Evolutionary conservation across 2,329 filamentous ascomycete species (phyloP), one percentile per base, ranked within the genome.

Genomic region (Fusarium pseudoanthophilum): DNA sequence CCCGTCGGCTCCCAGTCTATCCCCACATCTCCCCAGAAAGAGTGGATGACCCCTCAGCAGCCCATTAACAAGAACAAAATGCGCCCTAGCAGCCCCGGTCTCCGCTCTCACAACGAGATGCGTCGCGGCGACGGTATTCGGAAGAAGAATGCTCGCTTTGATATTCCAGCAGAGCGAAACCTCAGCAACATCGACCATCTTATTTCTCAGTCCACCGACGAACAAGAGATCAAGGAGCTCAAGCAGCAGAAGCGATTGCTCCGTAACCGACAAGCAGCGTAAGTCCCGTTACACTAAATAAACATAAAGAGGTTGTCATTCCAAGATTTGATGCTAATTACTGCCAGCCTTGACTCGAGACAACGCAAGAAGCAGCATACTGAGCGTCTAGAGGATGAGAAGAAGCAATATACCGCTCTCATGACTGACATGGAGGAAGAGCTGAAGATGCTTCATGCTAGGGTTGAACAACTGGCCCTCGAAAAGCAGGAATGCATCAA

Each of bases 351-450:
- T 78, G 95, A 98, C 85, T 98, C 96, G 49, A 91, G 96, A 75
- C 95, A 98, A 83, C 92, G 96, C 78, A 99, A 98, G 89, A 98
- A 98, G 90, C 93, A 94, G 84, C 95, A 98, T 85, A 98, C 96
- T 39, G 96, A 98, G 85, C 92, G 96, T 78, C 90, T 98, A 51
- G 96, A 98, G 83, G 93, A 96, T 82, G 95, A 98, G 86, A 98
- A 98, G 88, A 98, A 98, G 87, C 90, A 93, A 67, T 97, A 91
- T 85, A 93, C 92, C 63, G 89, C 90, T 77, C 85, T 93, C 80
- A 93, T 98, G 80, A 89, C 85, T 75, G 89, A 92, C 62, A 87
- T 98, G 79, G 93, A 98, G 80, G 92, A 96, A 66, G 91, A 94
- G 75, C 85, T 97, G 74, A 85, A 86, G 60, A 87, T 90, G 66